Evolutionary conservation across 495 filamentous ascomycete genomes (phyloP).

Genomic region (Articulospora tetracladia): DNA sequence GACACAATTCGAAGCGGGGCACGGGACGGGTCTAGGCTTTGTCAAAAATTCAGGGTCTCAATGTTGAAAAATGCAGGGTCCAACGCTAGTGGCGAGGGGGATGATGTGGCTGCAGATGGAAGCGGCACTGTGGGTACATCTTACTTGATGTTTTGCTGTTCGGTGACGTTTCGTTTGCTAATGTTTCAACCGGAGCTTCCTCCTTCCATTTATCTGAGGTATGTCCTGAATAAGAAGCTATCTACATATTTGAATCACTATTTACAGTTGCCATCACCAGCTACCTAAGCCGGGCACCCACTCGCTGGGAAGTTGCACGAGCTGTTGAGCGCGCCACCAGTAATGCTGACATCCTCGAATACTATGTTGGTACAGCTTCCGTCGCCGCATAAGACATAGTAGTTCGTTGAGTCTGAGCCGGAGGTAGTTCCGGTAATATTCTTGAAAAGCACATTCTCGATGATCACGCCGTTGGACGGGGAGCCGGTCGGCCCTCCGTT

Average conservation of each 20-base stretch:
- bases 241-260: not conserved
- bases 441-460: slow-evolving; percentile 35
- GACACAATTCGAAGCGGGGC: no score
- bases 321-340: slow-evolving; percentile 33
- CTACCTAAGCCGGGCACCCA: slow-evolving; percentile 19
- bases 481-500: slow-evolving; percentile 43
- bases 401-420: slow-evolving; percentile 27
- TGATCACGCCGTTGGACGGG: slow-evolving; percentile 40
- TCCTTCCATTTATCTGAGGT: not conserved
- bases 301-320: slow-evolving; percentile 36
- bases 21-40: no score
- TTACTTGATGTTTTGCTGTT: no score
- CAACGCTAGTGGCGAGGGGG: no score
- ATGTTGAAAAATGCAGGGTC: no score
- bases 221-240: not conserved
- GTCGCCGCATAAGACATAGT: slow-evolving; percentile 47
- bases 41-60: no score
- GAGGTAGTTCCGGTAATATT: slow-evolving; percentile 39
- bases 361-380: slow-evolving; percentile 40
- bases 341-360: slow-evolving; percentile 36
- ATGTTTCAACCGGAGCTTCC: not conserved
- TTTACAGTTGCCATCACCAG: not conserved
- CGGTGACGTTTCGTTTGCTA: no score
- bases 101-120: no score
- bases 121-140: no score